Base-by-base conservation (phyloP, 352 stramenopile genomes). In the Thalassiosira delicatula region DNA sequence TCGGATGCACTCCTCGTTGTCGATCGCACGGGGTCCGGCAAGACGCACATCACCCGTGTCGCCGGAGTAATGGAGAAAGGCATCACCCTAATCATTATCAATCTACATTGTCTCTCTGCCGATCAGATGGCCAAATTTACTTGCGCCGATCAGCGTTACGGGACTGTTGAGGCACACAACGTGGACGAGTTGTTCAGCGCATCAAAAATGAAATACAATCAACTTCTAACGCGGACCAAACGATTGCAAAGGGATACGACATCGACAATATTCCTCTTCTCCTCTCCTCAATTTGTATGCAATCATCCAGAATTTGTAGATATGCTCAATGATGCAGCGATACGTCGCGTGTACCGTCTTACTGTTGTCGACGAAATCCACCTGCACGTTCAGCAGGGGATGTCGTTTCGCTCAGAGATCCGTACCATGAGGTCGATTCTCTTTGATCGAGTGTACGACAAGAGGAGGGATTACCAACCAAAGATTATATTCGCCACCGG, bases 41-140 rank as follows among this genome's bases (percentile, higher is more conserved):
- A 66, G 3, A 66, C 57, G 3, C 57, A 66, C 27, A n/a, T n/a
- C 57, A 44, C 23, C 2, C 27, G 57, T 1, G 57, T 66, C 2
- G 27, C 19, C 2, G 57, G 57, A 12, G 25, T 42, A 17, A 33
- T 44, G 7, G 8, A 29, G 29, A 23, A 25, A 17, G 61, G 61
- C 1, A 54, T 70, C 11, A 35, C 11, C 1, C 61, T 70, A 1
- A 54, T 70, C 23, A 56, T 70, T 25, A 33, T 54, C 5, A 5
- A 5, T 21, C 33, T 70, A 1, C 23, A 33, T 21, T 12, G 32
- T 1, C 61, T 70, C 2, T 56, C 61, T 27, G 61, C 61, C 44
- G 61, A 70, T 37, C 2, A 12, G 1, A 27, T 70, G 12, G 61
- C 61, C 1, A 70, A 70, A 19, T 66, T 66, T 19, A 29, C 5